Conservation (phyloP, 345 rosid species). For the Eucalyptus paniculata region DNA sequence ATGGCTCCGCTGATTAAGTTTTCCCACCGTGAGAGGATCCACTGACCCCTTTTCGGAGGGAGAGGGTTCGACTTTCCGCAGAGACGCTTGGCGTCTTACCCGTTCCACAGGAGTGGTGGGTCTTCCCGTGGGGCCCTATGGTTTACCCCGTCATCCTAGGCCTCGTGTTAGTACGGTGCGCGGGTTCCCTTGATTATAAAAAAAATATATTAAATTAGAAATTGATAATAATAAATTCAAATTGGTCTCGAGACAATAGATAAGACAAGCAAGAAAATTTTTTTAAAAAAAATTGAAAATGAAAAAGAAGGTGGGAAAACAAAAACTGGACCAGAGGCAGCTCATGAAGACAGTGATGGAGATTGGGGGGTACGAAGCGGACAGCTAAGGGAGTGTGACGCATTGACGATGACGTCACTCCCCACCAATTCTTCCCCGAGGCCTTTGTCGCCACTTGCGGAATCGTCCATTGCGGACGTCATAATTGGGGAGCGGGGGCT, state of each 20-base stretch:
- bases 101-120: too few relatives aligned
- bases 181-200: too few relatives aligned
- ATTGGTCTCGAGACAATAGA: background rate
- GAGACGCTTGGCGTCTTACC: too few relatives aligned
- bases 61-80: too few relatives aligned
- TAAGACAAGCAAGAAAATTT: background rate
- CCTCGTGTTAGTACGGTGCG: too few relatives aligned
- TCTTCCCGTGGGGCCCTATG: fast-evolving
- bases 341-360: background rate
- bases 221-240: background rate
- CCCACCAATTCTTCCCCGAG: background rate
- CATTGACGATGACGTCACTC: background rate
- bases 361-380: background rate
- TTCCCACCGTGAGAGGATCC: too few relatives aligned
- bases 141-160: too few relatives aligned
- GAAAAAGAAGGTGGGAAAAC: background rate
- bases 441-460: background rate
- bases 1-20: too few relatives aligned
- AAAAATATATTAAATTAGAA: background rate
- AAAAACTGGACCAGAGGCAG: background rate
- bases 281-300: too few relatives aligned
- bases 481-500: background rate
- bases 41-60: too few relatives aligned
- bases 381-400: background rate
- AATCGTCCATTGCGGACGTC: background rate